A percentile compares a stretch with the other conserved stretches of the same genome.
Conservation (phyloP, 2,329 filamentous ascomycete species). For the Aspergillus candidus region DNA sequence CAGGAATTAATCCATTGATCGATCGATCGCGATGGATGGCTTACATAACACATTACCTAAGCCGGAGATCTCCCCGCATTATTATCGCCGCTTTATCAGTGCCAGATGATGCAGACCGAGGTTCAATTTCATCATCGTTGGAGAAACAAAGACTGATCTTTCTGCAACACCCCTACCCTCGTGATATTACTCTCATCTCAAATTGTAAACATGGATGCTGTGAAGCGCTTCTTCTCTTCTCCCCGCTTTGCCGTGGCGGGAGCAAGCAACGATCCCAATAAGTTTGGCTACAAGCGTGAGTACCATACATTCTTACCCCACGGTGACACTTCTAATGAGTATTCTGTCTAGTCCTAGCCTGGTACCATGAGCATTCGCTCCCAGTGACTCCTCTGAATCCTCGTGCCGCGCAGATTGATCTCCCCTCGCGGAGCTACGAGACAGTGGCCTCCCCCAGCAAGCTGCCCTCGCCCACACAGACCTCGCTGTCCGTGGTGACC, state of each 20-base stretch:
- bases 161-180: neutral
- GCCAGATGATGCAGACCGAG: too few relatives aligned
- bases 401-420: constrained; percentile 56
- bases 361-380: constrained; percentile 74
- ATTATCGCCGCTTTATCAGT: too few relatives aligned
- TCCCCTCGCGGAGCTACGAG: constrained; percentile 53
- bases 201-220: constrained; percentile 40
- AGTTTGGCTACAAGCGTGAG: constrained; percentile 83
- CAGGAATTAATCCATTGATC: too few relatives aligned
- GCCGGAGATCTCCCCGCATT: too few relatives aligned
- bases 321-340: constrained; percentile 4
- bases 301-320: constrained; percentile 5
- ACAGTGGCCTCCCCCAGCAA: constrained; percentile 61
- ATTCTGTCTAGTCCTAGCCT: constrained; percentile 64
- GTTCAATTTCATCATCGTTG: neutral
- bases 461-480: constrained; percentile 61
- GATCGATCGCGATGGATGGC: too few relatives aligned
- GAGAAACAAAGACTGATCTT: neutral
- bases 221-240: constrained; percentile 73
- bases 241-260: constrained; percentile 82
- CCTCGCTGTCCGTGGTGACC: constrained; percentile 80
- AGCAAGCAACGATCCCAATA: constrained; percentile 74
- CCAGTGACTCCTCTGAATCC: constrained; percentile 83
- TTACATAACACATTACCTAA: too few relatives aligned
- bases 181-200: neutral